Percentiles rank a stretch among this genome's conserved stretches.
These are phyloP conservation scores for Salicornia ramosissima DNA, from an alignment of 148 eudicot species.

Conservation along the genomic window DNA sequence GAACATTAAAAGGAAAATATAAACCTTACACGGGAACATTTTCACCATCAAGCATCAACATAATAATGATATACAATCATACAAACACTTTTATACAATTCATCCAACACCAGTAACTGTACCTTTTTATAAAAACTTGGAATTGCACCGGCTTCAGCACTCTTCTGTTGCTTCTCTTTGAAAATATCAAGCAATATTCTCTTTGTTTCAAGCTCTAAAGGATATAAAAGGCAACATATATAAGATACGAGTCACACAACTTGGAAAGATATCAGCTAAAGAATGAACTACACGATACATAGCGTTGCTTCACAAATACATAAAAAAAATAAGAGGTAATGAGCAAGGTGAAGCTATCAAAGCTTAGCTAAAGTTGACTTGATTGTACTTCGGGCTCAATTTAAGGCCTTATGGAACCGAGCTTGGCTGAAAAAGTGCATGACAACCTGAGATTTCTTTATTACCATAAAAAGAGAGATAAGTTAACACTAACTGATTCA, in stretches of 20 bases:
- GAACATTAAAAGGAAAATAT: too few relatives aligned
- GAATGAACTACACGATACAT: neutral
- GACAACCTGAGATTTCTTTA: neutral
- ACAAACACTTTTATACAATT: neutral
- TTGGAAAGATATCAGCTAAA: neutral
- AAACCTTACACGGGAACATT: too few relatives aligned
- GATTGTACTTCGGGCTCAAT: neutral
- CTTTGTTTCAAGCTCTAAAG: constrained; percentile 92
- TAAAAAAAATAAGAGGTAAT: too few relatives aligned
- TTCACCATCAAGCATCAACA: neutral
- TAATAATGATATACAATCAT: neutral
- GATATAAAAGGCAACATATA: constrained; percentile 1
- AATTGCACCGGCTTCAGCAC: constrained; percentile 80
- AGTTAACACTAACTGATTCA: too few relatives aligned
- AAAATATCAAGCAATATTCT: constrained; percentile 93
- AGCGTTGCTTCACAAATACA: too few relatives aligned
- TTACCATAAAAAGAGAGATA: neutral
- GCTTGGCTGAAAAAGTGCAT: neutral
- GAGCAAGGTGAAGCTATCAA: too few relatives aligned
- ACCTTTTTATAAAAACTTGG: constrained; percentile 98
- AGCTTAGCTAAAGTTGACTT: neutral
- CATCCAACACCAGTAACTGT: neutral
- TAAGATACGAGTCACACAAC: neutral
- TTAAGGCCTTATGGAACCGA: neutral
- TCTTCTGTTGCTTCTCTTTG: constrained; percentile 96